Conservation (phyloP, 202 grass and related monocot genomes). For the Bolboschoenoplectus hybrid region DNA sequence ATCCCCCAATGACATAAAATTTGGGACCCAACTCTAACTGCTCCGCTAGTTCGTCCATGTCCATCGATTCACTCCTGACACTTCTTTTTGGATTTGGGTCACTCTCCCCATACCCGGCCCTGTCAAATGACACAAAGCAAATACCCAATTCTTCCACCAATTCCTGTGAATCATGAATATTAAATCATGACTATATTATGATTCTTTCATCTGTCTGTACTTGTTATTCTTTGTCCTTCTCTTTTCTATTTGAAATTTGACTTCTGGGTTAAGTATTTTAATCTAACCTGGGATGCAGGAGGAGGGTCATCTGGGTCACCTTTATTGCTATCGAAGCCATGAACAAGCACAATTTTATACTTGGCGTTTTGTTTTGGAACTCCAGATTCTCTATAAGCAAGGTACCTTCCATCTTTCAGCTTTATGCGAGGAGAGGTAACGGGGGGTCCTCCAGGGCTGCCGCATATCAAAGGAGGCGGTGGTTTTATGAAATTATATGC, state of each 20-base stretch:
- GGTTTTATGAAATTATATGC: constrained; percentile 48
- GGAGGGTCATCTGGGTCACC: constrained; percentile 31
- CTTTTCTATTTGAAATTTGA: neutral
- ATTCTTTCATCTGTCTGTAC: neutral
- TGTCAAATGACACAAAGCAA: constrained; percentile 59
- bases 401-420: constrained; percentile 59
- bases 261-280: neutral
- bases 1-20: constrained; percentile 53
- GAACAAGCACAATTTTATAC: constrained; percentile 57
- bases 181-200: neutral
- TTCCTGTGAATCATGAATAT: constrained; percentile 36
- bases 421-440: constrained; percentile 48
- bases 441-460: constrained; percentile 45
- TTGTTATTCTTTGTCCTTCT: neutral
- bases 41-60: constrained; percentile 57
- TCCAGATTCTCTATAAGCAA: constrained; percentile 63
- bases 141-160: constrained; percentile 54
- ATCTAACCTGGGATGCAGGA: constrained; percentile 50
- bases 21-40: constrained; percentile 49
- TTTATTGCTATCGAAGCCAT: constrained; percentile 55
- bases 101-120: constrained; percentile 65
- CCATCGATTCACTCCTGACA: constrained; percentile 59
- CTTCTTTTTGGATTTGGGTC: constrained; percentile 56
- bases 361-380: constrained; percentile 47
- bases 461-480: constrained; percentile 45